phyloP scores from a whole-genome alignment of 1,284 basidiomycete species.

The Trichosporon ovoides region DNA sequence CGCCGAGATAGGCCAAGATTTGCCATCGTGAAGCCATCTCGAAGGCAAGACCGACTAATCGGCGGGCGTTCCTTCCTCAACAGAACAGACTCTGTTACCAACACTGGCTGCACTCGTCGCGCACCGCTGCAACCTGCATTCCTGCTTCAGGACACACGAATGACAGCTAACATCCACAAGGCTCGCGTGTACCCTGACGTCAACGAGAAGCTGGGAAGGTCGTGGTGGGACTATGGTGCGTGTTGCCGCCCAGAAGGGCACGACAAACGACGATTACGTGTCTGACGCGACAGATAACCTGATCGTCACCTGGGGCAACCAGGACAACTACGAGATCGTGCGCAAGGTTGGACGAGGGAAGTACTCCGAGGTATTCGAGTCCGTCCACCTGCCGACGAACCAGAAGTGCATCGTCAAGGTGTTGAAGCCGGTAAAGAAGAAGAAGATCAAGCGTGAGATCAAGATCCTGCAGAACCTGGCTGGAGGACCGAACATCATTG shows the following conservation, averaged over 20 bases:
- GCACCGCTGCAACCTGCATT: too few relatives aligned
- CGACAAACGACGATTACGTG: too few relatives aligned
- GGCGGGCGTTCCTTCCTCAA: neutral
- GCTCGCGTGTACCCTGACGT: constrained; percentile 57
- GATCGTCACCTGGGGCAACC: constrained; percentile 88
- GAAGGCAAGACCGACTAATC: too few relatives aligned
- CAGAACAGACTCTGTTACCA: too few relatives aligned
- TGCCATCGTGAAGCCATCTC: too few relatives aligned
- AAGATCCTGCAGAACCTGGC: constrained; percentile 97
- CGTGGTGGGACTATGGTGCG: constrained; percentile 61
- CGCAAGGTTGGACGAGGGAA: constrained; percentile 95
- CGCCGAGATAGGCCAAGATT: too few relatives aligned
- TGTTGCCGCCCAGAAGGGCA: neutral
- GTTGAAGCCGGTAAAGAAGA: constrained; percentile 98
- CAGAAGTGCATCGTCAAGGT: constrained; percentile 99
- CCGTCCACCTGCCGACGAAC: constrained; percentile 84
- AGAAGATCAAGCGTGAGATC: constrained; percentile 99
- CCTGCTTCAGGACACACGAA: too few relatives aligned
- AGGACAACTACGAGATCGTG: constrained; percentile 98
- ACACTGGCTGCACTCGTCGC: too few relatives aligned
- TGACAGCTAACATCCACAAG: constrained; percentile 22
- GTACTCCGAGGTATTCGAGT: constrained; percentile 97
- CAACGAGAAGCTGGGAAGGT: constrained; percentile 56
- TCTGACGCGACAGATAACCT: constrained; percentile 62
- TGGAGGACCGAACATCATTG: constrained; percentile 83